These are phyloP conservation scores for Ceratocystiopsis sp. DNA, from an alignment of 2,329 filamentous ascomycete species.

Conservation along the genomic window DNA sequence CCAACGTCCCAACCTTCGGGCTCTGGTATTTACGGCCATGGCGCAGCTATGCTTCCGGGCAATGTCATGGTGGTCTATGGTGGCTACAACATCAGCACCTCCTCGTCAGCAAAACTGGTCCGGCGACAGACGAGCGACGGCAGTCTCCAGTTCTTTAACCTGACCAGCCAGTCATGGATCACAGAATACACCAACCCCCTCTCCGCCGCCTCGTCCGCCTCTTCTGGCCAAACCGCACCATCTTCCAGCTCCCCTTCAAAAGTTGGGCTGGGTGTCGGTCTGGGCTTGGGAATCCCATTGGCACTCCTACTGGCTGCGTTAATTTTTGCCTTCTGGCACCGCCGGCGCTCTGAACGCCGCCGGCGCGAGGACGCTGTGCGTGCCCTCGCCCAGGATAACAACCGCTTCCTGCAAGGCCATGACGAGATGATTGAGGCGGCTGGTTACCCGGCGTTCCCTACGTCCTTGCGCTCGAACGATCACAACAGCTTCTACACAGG, in stretches of 20 bases:
- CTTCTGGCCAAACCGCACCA: neutral
- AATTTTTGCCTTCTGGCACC: conserved; percentile 28
- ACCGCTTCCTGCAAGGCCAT: conserved; percentile 24
- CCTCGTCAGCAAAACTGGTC: neutral
- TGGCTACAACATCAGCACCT: conserved; percentile 31
- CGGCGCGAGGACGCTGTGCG: conserved; percentile 28
- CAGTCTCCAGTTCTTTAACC: conserved; percentile 31
- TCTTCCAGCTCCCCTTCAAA: conserved; percentile 19
- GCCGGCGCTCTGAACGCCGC: conserved; percentile 19
- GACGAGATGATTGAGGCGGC: conserved; percentile 31
- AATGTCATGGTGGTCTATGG: conserved; percentile 54
- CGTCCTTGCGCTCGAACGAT: conserved; percentile 14
- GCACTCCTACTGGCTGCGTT: conserved; percentile 28
- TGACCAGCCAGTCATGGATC: conserved; percentile 38
- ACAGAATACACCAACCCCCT: conserved; percentile 29
- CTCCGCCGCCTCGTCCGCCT: conserved; percentile 5
- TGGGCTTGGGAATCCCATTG: conserved; percentile 44
- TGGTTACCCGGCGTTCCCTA: conserved; percentile 14
- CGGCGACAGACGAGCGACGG: conserved; percentile 3
- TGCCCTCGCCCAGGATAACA: conserved; percentile 31
- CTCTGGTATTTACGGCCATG: conserved; percentile 42
- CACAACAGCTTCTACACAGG: conserved; percentile 27
- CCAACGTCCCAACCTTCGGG: conserved; percentile 33
- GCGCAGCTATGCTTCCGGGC: conserved; percentile 43
- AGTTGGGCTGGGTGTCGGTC: conserved; percentile 44